Evolutionary conservation across 805 yeast species (phyloP), one percentile per base, ranked within the genome.

Genomic region (Cyberlindnera veronae): DNA sequence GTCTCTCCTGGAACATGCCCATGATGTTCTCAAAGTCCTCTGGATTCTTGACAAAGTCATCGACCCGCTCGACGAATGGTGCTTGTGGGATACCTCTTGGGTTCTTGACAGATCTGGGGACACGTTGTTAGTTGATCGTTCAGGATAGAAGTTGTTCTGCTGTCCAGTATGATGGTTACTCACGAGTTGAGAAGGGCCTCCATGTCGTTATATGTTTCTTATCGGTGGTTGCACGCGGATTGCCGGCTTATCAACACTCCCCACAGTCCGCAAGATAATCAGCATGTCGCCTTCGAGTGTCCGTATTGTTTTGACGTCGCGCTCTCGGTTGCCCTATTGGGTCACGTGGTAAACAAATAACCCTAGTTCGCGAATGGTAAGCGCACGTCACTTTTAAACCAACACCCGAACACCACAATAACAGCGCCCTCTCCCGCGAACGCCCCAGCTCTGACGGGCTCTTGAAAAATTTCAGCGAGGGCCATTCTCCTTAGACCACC

Each of bases 1-100:
- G 63, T 60, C 95, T 74, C 55, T 87, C 93, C 64, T 91, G 96
- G 60, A 90, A 81, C 51, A 84, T 74, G 35, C 72, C 70, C 67
- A 91, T 76, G 26, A 84, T 71, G 31, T 73, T 60, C 36, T 83
- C 87, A 42, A 84, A 87, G 54, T 87, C 91, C 32, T 74, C 81
- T 3, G 80, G 72, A 50, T 73, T 71, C 55, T 79, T 83, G 47
- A 89, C 74, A 51, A 80, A 77, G 36, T 78, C 82, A 41, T 80
- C 93, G 9, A 90, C 93, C 41, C 79, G 77, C 47, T 84, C 95
- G 38, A 93, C 79, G 62, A 93, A 93, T 29, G 95, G 96, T 1
- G 99, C 99, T 57, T 86, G 84, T 6, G 99, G 99, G 42, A 93
- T 93, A 4, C 99, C 99, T 49, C 98, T 75, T 9, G 97, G 93